Percentiles rank a stretch among this genome's conserved stretches.
Evolutionary conservation across 352 stramenopile species (phyloP).

Genomic region (Pythium apleroticum): DNA sequence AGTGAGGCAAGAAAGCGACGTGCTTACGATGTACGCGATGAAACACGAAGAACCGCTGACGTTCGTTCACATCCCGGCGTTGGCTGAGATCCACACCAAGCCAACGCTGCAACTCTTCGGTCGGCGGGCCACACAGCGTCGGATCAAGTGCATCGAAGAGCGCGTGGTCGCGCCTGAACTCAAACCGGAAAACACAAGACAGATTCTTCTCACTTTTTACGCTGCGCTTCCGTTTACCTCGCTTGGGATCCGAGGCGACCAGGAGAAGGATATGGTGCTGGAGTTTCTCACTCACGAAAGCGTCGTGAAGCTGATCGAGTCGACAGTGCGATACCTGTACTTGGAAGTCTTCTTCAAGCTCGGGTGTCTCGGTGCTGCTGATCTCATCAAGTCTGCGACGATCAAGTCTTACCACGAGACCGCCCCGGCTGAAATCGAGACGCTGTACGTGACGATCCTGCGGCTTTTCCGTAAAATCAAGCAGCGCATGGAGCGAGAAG

Average conservation of each 20-base stretch:
- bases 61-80: slow-evolving; percentile 33
- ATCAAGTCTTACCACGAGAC: slow-evolving; percentile 25
- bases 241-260: slow-evolving; percentile 38
- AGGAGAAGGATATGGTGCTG: slow-evolving; percentile 33
- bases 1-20: slow-evolving; percentile 33
- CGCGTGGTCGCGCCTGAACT: slow-evolving; percentile 32
- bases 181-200: slow-evolving; percentile 32
- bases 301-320: slow-evolving; percentile 43
- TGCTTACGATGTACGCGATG: slow-evolving; percentile 47
- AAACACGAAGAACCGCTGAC: slow-evolving; percentile 32
- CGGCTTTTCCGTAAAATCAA: slow-evolving; percentile 38
- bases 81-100: slow-evolving; percentile 17
- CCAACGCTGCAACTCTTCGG: slow-evolving; percentile 32
- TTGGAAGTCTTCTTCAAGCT: slow-evolving; percentile 43
- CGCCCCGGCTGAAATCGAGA: slow-evolving; percentile 32
- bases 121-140: slow-evolving; percentile 39
- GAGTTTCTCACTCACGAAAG: slow-evolving; percentile 28
- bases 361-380: slow-evolving; percentile 24
- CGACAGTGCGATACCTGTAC: slow-evolving; percentile 40
- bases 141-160: slow-evolving; percentile 48
- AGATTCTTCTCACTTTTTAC: slow-evolving; percentile 55
- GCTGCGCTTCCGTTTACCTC: slow-evolving; percentile 39
- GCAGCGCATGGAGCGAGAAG: slow-evolving; percentile 18
- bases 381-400: slow-evolving; percentile 21
- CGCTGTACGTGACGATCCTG: slow-evolving; percentile 45